A percentile compares a stretch with the other conserved stretches of the same genome.
phyloP scores from a whole-genome alignment of 2,329 filamentous ascomycete genomes.

The Aspergillus brunneoviolaceus region DNA sequence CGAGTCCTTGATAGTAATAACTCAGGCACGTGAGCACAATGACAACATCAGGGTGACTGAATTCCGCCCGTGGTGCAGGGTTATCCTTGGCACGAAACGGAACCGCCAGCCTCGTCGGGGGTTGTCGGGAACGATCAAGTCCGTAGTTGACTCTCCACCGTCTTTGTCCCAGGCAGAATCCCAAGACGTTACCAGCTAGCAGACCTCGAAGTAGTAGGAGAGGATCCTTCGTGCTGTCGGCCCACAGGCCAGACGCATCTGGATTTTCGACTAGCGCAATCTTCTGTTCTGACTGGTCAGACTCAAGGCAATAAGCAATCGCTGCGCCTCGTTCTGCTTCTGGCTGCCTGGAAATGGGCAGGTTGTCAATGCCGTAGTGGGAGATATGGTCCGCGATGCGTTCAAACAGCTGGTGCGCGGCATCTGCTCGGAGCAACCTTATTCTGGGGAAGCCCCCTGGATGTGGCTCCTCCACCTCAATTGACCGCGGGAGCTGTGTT shows the following conservation, averaged over 20 bases:
- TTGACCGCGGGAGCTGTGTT: constrained; percentile 32
- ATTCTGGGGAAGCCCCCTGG: constrained; percentile 49
- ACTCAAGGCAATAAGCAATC: constrained; percentile 47
- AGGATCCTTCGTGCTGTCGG: constrained; percentile 38
- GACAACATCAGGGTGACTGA: constrained; percentile 61
- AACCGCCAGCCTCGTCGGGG: constrained; percentile 57
- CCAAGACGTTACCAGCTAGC: constrained; percentile 55
- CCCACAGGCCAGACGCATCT: constrained; percentile 43
- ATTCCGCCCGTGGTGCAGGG: constrained; percentile 58
- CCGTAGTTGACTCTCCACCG: constrained; percentile 68
- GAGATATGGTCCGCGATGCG: constrained; percentile 42
- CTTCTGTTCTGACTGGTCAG: constrained; percentile 28
- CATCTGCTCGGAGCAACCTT: constrained; percentile 49
- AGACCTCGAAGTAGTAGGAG: constrained; percentile 47
- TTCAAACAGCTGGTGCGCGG: constrained; percentile 26
- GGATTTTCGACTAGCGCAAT: constrained; percentile 37
- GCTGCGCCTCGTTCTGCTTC: constrained; percentile 33
- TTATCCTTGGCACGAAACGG: constrained; percentile 62
- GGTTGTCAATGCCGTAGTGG: constrained; percentile 42
- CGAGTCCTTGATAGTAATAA: constrained; percentile 59
- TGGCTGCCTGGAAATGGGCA: constrained; percentile 46
- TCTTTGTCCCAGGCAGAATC: constrained; percentile 56
- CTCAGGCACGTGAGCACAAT: constrained; percentile 57
- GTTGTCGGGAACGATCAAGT: constrained; percentile 45
- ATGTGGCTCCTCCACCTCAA: constrained; percentile 43